Evolutionary conservation across 768 basidiomycete genomes (phyloP).

Genomic region (Auricularia sp.): DNA sequence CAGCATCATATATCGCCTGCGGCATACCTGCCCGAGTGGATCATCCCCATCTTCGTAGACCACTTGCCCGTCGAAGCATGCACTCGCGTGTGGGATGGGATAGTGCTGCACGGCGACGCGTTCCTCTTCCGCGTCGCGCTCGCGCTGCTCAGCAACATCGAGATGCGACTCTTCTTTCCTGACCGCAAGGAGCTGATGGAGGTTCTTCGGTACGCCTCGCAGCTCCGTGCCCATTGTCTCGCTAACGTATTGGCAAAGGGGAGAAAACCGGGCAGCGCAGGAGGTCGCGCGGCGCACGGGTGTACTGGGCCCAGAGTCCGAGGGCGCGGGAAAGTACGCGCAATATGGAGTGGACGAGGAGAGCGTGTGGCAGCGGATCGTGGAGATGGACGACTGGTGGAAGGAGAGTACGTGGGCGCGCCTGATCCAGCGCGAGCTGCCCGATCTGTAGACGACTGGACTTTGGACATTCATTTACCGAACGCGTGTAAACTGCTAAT

Average conservation of each 20-base stretch:
- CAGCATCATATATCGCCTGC: conserved; percentile 83
- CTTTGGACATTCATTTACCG: too few relatives aligned
- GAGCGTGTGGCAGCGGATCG: conserved; percentile 71
- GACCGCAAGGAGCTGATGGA: conserved; percentile 70
- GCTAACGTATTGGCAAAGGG: conserved; percentile 33
- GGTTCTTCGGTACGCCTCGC: conserved; percentile 50
- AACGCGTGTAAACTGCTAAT: too few relatives aligned
- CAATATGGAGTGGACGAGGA: conserved; percentile 84
- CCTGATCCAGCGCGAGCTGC: conserved; percentile 72
- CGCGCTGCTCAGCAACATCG: conserved; percentile 73
- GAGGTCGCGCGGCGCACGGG: conserved; percentile 67
- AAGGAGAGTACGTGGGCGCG: conserved; percentile 83
- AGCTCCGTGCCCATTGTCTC: conserved; percentile 8
- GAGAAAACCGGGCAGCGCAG: conserved; percentile 72
- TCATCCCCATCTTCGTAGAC: conserved; percentile 69
- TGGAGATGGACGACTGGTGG: conserved; percentile 86
- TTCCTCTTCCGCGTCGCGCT: conserved; percentile 80
- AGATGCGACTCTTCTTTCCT: conserved; percentile 82
- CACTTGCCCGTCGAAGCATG: conserved; percentile 89
- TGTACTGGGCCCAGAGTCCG: conserved; percentile 23
- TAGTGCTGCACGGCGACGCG: conserved; percentile 81
- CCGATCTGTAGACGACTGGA: conserved; percentile 40
- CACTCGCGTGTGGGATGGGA: conserved; percentile 80
- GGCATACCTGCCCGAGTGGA: conserved; percentile 76
- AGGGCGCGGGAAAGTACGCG: conserved; percentile 66